Evolutionary conservation across 2,329 filamentous ascomycete genomes (phyloP).

Genomic region (Intubia oerlemansii): DNA sequence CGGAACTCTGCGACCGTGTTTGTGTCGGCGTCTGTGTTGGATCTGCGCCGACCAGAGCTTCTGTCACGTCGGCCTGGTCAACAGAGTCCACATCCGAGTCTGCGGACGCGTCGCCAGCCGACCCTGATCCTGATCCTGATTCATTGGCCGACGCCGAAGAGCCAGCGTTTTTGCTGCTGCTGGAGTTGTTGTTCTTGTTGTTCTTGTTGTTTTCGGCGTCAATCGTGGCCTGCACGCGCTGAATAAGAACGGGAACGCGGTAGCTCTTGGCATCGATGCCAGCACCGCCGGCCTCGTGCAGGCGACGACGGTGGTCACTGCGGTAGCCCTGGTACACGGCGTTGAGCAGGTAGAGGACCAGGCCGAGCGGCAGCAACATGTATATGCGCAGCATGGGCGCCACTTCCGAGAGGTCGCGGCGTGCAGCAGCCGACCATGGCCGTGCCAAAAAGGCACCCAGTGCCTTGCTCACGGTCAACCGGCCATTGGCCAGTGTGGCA

Average conservation of each 20-base stretch:
- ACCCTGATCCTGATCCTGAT: too few species aligned
- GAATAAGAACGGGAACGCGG: slow-evolving; percentile 49
- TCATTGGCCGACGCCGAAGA: too few species aligned
- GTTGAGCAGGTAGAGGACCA: slow-evolving; percentile 53
- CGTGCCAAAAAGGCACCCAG: slow-evolving; percentile 3
- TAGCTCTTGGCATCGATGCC: slow-evolving; percentile 50
- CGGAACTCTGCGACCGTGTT: too few species aligned
- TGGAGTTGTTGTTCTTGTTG: too few species aligned
- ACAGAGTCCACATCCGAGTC: slow-evolving; percentile 10
- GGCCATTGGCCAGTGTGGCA: background rate
- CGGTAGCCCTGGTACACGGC: slow-evolving; percentile 55
- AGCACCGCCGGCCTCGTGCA: slow-evolving; percentile 51
- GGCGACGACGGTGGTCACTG: slow-evolving; percentile 50
- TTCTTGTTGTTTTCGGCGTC: too few species aligned
- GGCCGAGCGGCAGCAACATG: slow-evolving; percentile 53
- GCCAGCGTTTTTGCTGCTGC: too few species aligned
- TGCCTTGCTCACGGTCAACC: background rate
- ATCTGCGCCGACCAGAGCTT: too few species aligned
- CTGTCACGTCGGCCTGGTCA: slow-evolving; percentile 8
- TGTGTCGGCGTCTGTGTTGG: too few species aligned
- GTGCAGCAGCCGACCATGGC: slow-evolving; percentile 6
- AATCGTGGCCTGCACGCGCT: too few species aligned
- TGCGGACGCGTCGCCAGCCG: too few species aligned
- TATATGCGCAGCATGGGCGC: slow-evolving; percentile 37
- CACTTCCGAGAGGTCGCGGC: slow-evolving; percentile 3